Base-by-base conservation (phyloP, 2,329 filamentous ascomycete species). In the Epichloe amarillans region DNA sequence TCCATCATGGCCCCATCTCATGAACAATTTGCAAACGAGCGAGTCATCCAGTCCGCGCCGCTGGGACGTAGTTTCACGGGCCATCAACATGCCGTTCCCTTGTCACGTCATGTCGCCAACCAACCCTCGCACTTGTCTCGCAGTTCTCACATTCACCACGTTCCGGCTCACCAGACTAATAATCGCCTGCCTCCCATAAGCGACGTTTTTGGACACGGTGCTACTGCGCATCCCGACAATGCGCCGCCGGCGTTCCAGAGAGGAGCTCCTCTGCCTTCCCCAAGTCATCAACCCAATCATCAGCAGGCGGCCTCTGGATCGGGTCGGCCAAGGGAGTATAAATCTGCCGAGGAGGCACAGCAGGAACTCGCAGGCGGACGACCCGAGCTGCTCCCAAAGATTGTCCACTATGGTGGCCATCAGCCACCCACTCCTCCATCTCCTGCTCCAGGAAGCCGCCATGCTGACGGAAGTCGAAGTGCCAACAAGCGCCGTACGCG, bases 1-100 rank as follows among this genome's bases (percentile, higher is more conserved):
- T 94, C 89, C 52, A 98, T 98, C 58, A 86, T 94, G n/a, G 86
- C 93, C 26, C 93, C 93, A 1, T 88, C 89, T 5, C 89, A 94
- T 57, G 83, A 93, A 59, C 85, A 90, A 55, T 97, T 97, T 63
- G 88, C 90, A 59, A 83, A 89, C 62, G 93, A 98, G 73, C 80
- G 93, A 59, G 89, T 97, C 37, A 94, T 98, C 54, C 93, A 98
- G 69, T 98, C 93, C 4, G 93, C 93, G 7, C 93, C 93, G 15
- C 77, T 98, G 23, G 84, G 94, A 60, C 91, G 96, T 64, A 94
- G 88, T 38, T 98, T 98, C 64, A 96, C 93, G 7, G 90, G 91
- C 53, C 82, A 93, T 53, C 83, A 94, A 63, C 82, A 89, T 60
- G 79, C 84, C 5, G 83, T 84, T 57, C 85, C 86, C 0, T 70